Evolutionary conservation across 2,329 filamentous ascomycete genomes (phyloP).

Genomic region (Pseudopithomyces maydicus): DNA sequence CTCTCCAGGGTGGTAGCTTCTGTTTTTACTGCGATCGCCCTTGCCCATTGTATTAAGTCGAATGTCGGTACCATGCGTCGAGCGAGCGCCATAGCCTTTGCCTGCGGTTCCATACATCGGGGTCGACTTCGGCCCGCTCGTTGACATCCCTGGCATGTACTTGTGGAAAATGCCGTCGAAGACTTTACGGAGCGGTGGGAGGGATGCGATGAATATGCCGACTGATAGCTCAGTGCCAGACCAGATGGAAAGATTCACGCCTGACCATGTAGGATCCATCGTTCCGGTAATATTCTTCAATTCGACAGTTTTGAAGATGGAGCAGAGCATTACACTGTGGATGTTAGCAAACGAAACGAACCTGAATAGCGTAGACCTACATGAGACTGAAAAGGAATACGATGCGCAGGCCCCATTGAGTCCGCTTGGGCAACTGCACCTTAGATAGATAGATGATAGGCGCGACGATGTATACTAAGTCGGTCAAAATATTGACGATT

Average conservation of each 20-base stretch:
- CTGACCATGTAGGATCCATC: conserved; percentile 30
- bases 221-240: conserved; percentile 22
- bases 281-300: conserved; percentile 26
- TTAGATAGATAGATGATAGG: conserved; percentile 33
- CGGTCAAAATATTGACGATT: conserved; percentile 35
- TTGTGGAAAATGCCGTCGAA: conserved; percentile 25
- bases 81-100: conserved; percentile 16
- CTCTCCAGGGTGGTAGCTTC: conserved; percentile 17
- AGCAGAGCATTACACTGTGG: conserved; percentile 32
- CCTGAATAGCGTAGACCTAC: conserved; percentile 17
- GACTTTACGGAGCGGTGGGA: conserved; percentile 30
- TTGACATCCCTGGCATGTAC: conserved; percentile 19
- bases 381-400: conserved; percentile 36
- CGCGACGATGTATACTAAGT: conserved; percentile 33
- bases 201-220: conserved; percentile 13
- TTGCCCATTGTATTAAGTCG: conserved; percentile 16
- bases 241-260: conserved; percentile 33
- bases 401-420: conserved; percentile 33
- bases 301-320: conserved; percentile 34
- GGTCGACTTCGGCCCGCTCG: conserved; percentile 12
- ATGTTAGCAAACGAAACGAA: neutral
- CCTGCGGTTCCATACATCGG: conserved; percentile 16
- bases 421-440: conserved; percentile 28
- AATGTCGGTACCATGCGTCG: conserved; percentile 16
- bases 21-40: conserved; percentile 9